phyloP scores from a whole-genome alignment of 176 grass and related monocot genomes.

The Aegilops bicornis region DNA sequence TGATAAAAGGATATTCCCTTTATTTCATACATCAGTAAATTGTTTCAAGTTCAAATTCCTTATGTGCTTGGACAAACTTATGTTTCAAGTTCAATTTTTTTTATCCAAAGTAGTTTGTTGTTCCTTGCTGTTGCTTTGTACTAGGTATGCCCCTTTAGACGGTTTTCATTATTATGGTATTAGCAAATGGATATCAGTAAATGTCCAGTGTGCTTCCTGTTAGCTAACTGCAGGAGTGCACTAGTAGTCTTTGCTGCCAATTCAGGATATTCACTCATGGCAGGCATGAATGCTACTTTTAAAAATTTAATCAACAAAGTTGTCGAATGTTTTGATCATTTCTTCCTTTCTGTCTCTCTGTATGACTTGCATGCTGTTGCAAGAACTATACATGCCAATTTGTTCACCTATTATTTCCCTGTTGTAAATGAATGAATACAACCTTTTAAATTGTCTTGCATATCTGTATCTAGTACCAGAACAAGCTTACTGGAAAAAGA shows the following conservation, averaged over 20 bases:
- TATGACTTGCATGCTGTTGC: neutral
- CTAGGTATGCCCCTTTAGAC: neutral
- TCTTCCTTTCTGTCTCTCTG: neutral
- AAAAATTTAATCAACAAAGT: constrained; percentile 20
- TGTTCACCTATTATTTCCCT: constrained; percentile 3
- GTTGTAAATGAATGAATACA: constrained; percentile 8
- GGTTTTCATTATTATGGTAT: neutral
- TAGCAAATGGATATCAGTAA: neutral
- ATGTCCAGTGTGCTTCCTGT: neutral
- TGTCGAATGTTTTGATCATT: neutral
- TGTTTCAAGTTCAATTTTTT: neutral
- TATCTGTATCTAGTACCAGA: neutral
- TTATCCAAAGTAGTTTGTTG: neutral
- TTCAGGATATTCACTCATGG: constrained; percentile 6
- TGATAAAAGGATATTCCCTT: neutral
- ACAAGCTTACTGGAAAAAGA: constrained; percentile 7
- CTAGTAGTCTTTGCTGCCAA: neutral
- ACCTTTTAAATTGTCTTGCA: neutral
- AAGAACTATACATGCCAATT: neutral
- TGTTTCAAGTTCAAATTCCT: neutral
- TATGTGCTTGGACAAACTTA: neutral
- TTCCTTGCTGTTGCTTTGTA: neutral
- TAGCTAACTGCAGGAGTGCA: neutral
- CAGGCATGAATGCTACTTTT: constrained; percentile 6
- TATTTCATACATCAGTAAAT: neutral